Evolutionary conservation across 164 flowering plant species (phyloP).

Genomic region (Stephania japonica): DNA sequence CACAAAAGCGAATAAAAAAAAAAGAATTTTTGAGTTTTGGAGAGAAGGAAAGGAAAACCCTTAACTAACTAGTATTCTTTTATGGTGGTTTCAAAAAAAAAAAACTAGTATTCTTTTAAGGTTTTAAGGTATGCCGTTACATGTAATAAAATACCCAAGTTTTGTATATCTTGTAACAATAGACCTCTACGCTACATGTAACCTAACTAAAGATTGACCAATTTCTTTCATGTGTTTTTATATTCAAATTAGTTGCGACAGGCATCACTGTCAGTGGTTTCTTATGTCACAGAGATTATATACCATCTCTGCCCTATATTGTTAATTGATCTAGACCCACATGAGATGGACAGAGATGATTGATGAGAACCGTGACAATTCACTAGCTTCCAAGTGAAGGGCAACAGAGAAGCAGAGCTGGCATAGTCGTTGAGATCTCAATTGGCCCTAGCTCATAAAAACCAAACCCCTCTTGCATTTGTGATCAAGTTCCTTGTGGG

Average conservation of each 20-base stretch:
- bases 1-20: no score
- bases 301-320: background rate
- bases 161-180: no score
- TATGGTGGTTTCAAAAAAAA: no score
- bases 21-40: no score
- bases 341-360: conserved; percentile 1
- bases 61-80: background rate
- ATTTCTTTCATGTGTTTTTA: background rate
- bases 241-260: background rate
- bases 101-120: background rate
- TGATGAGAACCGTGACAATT: conserved; percentile 1
- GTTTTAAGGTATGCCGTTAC: no score
- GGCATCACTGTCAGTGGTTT: background rate
- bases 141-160: no score
- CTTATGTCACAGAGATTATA: background rate
- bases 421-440: conserved; percentile 13
- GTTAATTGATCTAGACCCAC: background rate
- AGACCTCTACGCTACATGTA: no score
- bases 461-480: background rate
- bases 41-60: no score
- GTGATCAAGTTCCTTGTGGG: no score
- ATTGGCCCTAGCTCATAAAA: background rate
- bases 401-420: conserved; percentile 13
- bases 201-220: no score
- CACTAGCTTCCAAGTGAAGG: background rate